phyloP scores from a whole-genome alignment of 345 rosid genomes.

The Isatis tinctoria region DNA sequence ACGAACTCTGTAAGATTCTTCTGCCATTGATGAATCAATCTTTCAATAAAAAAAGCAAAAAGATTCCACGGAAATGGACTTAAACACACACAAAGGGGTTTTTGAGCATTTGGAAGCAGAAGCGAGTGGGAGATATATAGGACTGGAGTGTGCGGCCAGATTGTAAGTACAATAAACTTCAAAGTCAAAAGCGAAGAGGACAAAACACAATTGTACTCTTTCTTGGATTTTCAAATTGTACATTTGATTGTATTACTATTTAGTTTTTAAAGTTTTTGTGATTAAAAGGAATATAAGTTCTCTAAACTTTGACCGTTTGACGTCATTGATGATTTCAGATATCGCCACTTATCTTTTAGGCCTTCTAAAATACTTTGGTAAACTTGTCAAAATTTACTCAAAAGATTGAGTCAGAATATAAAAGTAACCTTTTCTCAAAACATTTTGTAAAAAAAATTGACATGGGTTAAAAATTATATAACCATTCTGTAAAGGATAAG shows the following conservation, averaged over 20 bases:
- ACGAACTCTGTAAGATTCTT: not conserved
- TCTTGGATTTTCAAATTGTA: not conserved
- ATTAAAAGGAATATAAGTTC: no score
- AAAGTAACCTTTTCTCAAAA: no score
- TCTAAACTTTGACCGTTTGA: no score
- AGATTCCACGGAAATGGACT: not conserved
- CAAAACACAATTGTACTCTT: not conserved
- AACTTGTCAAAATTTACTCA: no score
- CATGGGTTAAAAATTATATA: no score
- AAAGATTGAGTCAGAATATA: no score
- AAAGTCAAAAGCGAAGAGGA: not conserved
- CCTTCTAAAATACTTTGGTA: no score
- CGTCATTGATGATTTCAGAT: no score
- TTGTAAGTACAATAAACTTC: not conserved
- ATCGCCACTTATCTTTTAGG: no score
- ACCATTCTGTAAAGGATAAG: no score
- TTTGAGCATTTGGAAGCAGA: not conserved
- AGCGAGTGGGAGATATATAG: not conserved
- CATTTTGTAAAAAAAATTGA: no score
- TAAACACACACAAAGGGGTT: not conserved
- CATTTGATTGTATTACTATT: not conserved
- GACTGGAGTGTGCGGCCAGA: not conserved
- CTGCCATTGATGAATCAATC: conserved; percentile 14
- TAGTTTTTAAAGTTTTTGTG: no score
- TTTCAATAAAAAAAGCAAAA: not conserved